These are phyloP conservation scores for Ganoderma multipileum DNA, from an alignment of 1,284 basidiomycete species.

Conservation along the genomic window DNA sequence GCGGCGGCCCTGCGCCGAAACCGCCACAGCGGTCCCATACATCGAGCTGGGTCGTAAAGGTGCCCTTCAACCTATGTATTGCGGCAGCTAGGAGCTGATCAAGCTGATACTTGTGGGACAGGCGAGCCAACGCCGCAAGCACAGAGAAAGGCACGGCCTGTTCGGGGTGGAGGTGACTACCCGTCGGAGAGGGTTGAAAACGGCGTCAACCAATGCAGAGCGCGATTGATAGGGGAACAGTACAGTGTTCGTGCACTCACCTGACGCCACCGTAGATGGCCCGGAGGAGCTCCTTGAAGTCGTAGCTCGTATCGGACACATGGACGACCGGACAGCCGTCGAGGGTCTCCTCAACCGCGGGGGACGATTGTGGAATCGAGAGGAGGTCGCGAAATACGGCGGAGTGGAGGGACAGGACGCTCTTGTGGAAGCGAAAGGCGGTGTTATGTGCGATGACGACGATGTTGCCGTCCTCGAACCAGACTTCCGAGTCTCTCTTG, in stretches of 20 bases:
- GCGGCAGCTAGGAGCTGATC: background rate
- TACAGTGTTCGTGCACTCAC: too few species aligned
- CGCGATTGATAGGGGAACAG: too few species aligned
- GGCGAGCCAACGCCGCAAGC: conserved; percentile 1
- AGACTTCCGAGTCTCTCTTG: background rate
- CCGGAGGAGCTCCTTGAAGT: conserved; percentile 15
- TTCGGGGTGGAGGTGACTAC: background rate
- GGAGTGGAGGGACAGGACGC: conserved; percentile 15
- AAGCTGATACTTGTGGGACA: conserved; percentile 15
- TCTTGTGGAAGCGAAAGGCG: conserved; percentile 16
- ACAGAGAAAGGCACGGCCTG: background rate
- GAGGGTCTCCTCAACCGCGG: background rate
- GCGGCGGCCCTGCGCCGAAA: background rate
- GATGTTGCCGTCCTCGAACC: conserved; percentile 20
- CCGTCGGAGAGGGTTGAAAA: too few species aligned
- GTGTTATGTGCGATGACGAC: conserved; percentile 10
- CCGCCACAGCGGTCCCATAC: background rate
- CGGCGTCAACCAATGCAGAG: too few species aligned
- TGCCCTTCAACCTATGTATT: background rate
- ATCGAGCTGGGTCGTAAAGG: background rate
- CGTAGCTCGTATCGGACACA: conserved; percentile 14
- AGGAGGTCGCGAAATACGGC: conserved; percentile 15
- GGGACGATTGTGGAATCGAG: conserved; percentile 10
- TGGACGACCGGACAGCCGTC: conserved; percentile 19
- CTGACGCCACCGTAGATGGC: conserved; percentile 15